phyloP scores from a whole-genome alignment of 768 basidiomycete species.

The Cystobasidium ongulense region DNA sequence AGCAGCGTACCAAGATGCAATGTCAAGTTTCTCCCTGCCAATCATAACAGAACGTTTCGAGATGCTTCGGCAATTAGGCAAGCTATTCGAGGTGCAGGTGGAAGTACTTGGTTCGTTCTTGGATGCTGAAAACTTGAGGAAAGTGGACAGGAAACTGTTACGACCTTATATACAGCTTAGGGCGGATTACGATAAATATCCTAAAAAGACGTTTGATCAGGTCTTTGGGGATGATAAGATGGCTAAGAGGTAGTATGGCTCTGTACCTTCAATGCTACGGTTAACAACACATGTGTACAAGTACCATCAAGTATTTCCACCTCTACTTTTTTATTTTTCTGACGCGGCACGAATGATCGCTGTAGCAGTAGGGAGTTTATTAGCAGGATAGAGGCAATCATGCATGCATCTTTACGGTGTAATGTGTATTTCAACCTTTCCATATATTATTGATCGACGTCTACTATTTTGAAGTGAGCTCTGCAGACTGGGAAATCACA shows the following conservation, averaged over 20 bases:
- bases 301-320: neutral
- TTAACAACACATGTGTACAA: too few species aligned
- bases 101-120: constrained; percentile 93
- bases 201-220: constrained; percentile 38
- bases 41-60: constrained; percentile 89
- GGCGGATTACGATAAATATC: constrained; percentile 61
- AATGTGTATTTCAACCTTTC: too few species aligned
- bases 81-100: constrained; percentile 90
- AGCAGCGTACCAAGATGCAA: constrained; percentile 87
- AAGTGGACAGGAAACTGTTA: constrained; percentile 76
- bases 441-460: too few species aligned
- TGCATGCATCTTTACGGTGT: too few species aligned
- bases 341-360: too few species aligned
- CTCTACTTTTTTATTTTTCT: neutral
- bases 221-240: constrained; percentile 30
- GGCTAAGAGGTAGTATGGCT: neutral
- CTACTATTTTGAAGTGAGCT: too few species aligned
- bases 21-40: constrained; percentile 71
- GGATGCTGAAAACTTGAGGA: constrained; percentile 75
- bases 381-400: too few species aligned
- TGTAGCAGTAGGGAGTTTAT: too few species aligned
- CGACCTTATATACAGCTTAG: constrained; percentile 84
- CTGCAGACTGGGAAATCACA: too few species aligned
- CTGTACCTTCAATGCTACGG: too few species aligned
- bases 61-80: constrained; percentile 92